These are phyloP conservation scores for Aspergillus sp. DNA, from an alignment of 2,329 filamentous ascomycete species.

Conservation along the genomic window DNA sequence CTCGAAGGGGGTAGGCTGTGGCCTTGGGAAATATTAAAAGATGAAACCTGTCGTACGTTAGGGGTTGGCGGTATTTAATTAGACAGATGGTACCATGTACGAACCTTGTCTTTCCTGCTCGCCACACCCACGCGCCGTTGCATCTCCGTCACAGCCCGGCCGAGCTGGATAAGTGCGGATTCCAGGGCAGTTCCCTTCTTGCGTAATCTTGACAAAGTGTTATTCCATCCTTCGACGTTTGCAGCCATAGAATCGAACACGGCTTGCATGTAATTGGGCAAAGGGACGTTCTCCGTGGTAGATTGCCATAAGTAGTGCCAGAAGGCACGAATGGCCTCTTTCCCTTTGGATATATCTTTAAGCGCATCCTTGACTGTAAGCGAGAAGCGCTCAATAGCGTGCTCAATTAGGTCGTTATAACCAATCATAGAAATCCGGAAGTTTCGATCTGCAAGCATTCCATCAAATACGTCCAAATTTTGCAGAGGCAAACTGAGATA, in stretches of 20 bases:
- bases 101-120: constrained; percentile 62
- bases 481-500: constrained; percentile 76
- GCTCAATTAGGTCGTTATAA: constrained; percentile 86
- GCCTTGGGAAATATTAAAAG: constrained; percentile 7
- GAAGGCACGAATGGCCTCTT: constrained; percentile 69
- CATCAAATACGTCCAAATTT: constrained; percentile 75
- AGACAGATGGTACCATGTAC: constrained; percentile 36
- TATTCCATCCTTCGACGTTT: constrained; percentile 84
- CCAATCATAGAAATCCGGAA: constrained; percentile 78
- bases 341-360: constrained; percentile 70
- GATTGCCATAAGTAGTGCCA: constrained; percentile 66
- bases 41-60: constrained; percentile 14
- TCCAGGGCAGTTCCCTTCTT: constrained; percentile 65
- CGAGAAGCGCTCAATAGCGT: constrained; percentile 75
- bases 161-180: constrained; percentile 62
- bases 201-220: constrained; percentile 70
- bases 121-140: constrained; percentile 76
- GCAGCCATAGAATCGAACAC: constrained; percentile 87
- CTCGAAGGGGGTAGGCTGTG: constrained; percentile 8
- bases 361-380: constrained; percentile 68
- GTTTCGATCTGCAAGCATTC: constrained; percentile 74
- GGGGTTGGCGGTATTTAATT: constrained; percentile 2
- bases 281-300: constrained; percentile 53
- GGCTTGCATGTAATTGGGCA: constrained; percentile 55
- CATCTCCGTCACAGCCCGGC: constrained; percentile 75